A percentile compares a stretch with the other conserved stretches of the same genome.
These are phyloP conservation scores for Penicillium sp. DNA, from an alignment of 2,329 filamentous ascomycete species.

Conservation along the genomic window DNA sequence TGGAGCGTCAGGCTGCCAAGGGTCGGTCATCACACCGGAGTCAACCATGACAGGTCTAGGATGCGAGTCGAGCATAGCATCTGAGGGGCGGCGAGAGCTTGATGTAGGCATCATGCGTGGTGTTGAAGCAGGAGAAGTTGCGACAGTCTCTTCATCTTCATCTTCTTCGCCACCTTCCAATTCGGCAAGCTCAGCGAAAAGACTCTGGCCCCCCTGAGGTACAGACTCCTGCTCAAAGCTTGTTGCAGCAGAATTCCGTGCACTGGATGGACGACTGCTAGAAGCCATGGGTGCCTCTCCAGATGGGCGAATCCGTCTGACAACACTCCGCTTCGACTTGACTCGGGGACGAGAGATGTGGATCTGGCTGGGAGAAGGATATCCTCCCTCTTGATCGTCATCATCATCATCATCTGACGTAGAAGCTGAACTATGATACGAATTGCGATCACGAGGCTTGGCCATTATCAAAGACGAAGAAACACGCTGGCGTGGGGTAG, in stretches of 20 bases:
- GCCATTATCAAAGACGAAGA: constrained; percentile 39
- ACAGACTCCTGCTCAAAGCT: constrained; percentile 50
- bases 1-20: constrained; percentile 44
- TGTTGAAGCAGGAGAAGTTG: constrained; percentile 40
- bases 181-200: constrained; percentile 87
- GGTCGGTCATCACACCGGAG: constrained; percentile 63
- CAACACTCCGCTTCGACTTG: constrained; percentile 64
- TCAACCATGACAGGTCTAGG: constrained; percentile 54
- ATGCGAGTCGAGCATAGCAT: constrained; percentile 23
- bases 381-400: constrained; percentile 56
- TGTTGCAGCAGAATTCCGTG: constrained; percentile 54
- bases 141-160: constrained; percentile 53
- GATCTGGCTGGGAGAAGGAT: constrained; percentile 67
- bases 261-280: constrained; percentile 38
- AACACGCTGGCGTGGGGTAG: constrained; percentile 41
- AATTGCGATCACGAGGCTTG: constrained; percentile 60
- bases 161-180: constrained; percentile 71
- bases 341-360: constrained; percentile 70
- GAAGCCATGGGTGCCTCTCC: constrained; percentile 46
- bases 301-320: constrained; percentile 57
- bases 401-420: constrained; percentile 79
- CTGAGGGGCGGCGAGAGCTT: constrained; percentile 35
- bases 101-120: constrained; percentile 34
- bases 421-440: constrained; percentile 84
- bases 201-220: constrained; percentile 66